Evolutionary conservation across 352 stramenopile species (phyloP).

Genomic region (Blastocystis sp.): DNA sequence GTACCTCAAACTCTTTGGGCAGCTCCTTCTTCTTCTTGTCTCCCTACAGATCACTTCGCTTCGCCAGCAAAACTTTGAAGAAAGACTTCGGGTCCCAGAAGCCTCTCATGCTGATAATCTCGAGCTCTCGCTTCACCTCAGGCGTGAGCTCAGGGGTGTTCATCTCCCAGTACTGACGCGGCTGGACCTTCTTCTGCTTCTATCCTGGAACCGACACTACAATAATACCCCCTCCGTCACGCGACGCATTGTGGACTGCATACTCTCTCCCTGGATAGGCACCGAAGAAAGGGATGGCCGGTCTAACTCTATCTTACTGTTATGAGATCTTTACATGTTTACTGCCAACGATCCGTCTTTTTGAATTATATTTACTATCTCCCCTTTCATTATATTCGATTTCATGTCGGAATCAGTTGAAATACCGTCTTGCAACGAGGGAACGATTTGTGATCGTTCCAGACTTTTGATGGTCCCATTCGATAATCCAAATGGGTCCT

Average conservation of each 20-base stretch:
- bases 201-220: neutral
- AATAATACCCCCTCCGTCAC: neutral
- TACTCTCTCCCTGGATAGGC: neutral
- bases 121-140: constrained; percentile 54
- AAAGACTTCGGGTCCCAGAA: constrained; percentile 53
- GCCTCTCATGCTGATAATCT: constrained; percentile 57
- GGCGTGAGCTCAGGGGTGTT: constrained; percentile 48
- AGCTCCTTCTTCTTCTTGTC: neutral
- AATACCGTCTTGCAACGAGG: neutral
- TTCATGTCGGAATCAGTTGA: neutral
- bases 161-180: constrained; percentile 16
- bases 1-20: constrained; percentile 19
- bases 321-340: neutral
- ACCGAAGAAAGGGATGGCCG: neutral
- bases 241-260: neutral
- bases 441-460: neutral
- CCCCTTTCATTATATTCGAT: neutral
- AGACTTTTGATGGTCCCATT: neutral
- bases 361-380: neutral
- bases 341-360: constrained; percentile 1
- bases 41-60: neutral
- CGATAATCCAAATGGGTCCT: neutral
- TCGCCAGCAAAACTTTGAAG: constrained; percentile 19
- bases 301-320: neutral
- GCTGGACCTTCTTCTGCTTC: neutral